Base-by-base conservation (phyloP, 805 yeast species). In the Wickerhamomyces sydowiorum region DNA sequence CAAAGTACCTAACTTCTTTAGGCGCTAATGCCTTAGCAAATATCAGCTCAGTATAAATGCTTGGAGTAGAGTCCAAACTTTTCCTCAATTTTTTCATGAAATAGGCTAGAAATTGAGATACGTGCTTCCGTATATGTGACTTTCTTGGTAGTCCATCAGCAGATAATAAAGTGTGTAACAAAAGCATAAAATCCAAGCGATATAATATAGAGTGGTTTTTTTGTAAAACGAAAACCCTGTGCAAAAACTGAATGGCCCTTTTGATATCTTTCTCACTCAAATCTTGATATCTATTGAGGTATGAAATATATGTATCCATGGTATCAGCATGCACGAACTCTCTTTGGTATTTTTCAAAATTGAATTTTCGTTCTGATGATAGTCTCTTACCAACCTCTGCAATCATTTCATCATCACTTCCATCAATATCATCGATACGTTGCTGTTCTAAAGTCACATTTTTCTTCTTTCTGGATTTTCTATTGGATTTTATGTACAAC, bases 181-280 rank as follows among this genome's bases (percentile, higher is more conserved):
- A 54, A 14, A 70, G 57, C 73, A 91, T 74, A 55, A 93, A 78
- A 57, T 90, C 96, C 27, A 93, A 56, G 39, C 96, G 67, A 52
- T 72, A 81, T 27, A 86, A 59, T 27, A 75, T 62, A 0, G 80
- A 66, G 33, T 80, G 78, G 39, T 70, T 72, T 43, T 84, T 82
- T 32, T 77, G 72, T 37, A 78, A 70, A 37, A 82, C 80, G 49
- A 88, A 78, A 1, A 87, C 61, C 24, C 86, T 67, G 54, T 86
- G 87, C 54, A 89, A 79, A 54, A 76, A 91, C 1, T 82, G 67
- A 8, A 93, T 56, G 10, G 83, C 80, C 37, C 73, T 70, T 49
- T 79, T 80, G 36, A 91, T 64, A 38, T 80, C 81, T 12, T 64
- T 69, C 41, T 78, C 78, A 1, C 72, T 61, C 28, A 90, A 60